These are phyloP conservation scores for Fusarium haematococcum DNA, from an alignment of 2,329 filamentous ascomycete genomes.

Conservation along the genomic window DNA sequence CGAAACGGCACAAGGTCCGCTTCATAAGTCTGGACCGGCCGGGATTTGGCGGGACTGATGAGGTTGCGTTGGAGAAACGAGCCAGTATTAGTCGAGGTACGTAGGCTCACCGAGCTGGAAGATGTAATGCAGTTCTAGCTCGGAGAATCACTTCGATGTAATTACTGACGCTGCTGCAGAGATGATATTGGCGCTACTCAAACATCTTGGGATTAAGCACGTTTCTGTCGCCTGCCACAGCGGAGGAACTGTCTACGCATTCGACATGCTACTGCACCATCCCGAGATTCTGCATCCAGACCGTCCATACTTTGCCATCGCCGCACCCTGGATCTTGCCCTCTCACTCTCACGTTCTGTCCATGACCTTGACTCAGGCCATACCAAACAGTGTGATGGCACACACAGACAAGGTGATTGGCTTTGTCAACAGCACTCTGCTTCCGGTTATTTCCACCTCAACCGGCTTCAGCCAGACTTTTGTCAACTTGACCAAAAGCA, in stretches of 20 bases:
- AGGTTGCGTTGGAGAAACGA: slow-evolving; percentile 12
- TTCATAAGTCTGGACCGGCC: slow-evolving; percentile 18
- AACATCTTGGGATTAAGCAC: slow-evolving; percentile 8
- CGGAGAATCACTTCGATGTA: neutral
- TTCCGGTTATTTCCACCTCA: slow-evolving; percentile 11
- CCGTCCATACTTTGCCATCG: slow-evolving; percentile 15
- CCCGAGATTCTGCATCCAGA: slow-evolving; percentile 26
- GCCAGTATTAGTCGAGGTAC: slow-evolving; percentile 13
- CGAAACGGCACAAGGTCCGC: slow-evolving; percentile 18
- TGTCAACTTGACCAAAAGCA: neutral
- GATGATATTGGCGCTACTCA: slow-evolving; percentile 11
- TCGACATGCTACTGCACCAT: slow-evolving; percentile 27
- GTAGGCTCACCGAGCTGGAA: neutral
- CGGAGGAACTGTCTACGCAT: slow-evolving; percentile 24
- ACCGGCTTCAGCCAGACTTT: slow-evolving; percentile 21
- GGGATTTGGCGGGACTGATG: slow-evolving; percentile 15
- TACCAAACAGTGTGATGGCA: neutral
- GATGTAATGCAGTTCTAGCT: neutral
- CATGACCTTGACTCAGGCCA: slow-evolving; percentile 8
- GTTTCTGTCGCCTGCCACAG: slow-evolving; percentile 25
- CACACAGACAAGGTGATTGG: slow-evolving; percentile 25
- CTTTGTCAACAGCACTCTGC: slow-evolving; percentile 13
- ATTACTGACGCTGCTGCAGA: neutral
- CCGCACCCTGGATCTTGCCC: slow-evolving; percentile 15
- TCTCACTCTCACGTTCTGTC: slow-evolving; percentile 1